Evolutionary conservation across 148 eudicot species (phyloP).

Genomic region (Cornus suecica): DNA sequence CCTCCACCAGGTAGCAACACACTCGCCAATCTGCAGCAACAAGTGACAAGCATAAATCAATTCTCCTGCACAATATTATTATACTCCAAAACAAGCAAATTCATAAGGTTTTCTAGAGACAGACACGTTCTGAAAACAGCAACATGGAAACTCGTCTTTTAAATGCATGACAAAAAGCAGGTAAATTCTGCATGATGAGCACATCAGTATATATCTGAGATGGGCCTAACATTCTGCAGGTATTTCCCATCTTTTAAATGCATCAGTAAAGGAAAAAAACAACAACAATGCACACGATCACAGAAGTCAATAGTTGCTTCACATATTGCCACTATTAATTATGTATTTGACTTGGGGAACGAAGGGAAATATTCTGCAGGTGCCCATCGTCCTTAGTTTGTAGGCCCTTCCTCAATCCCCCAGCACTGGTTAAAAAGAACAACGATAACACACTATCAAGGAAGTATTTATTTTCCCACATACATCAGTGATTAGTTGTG

Average conservation of each 20-base stretch:
- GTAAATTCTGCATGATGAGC: not conserved
- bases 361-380: not conserved
- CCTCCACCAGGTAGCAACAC: constrained; percentile 78
- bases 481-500: no score
- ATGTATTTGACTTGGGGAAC: not conserved
- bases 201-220: not conserved
- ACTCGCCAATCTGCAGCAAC: constrained; percentile 74
- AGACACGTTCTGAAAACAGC: not conserved
- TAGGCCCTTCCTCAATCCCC: not conserved
- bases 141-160: not conserved
- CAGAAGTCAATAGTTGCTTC: not conserved
- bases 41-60: not conserved
- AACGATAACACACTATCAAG: not conserved
- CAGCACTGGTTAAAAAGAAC: not conserved
- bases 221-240: not conserved
- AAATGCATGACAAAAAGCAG: not conserved
- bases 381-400: not conserved
- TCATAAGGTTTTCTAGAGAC: not conserved
- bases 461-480: not conserved
- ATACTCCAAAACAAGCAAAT: not conserved
- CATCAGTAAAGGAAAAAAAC: not conserved
- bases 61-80: not conserved
- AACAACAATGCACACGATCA: not conserved
- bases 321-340: not conserved
- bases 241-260: not conserved